phyloP scores from a whole-genome alignment of 306 rosid genomes.

The Cucumis hystrix region DNA sequence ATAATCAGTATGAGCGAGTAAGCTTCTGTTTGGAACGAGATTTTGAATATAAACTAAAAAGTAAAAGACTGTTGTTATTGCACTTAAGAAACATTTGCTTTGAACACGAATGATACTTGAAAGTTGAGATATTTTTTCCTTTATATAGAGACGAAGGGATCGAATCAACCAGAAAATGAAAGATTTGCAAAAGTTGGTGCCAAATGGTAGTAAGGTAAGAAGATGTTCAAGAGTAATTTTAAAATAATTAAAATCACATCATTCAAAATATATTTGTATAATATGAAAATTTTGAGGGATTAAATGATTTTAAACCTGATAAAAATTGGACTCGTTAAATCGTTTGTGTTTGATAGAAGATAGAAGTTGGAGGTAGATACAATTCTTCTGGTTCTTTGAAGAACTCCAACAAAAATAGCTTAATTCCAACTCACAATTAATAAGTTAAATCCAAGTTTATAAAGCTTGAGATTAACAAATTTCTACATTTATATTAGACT shows the following conservation, averaged over 20 bases:
- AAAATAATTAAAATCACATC: too few species aligned
- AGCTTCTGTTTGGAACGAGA: neutral
- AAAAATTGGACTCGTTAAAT: too few species aligned
- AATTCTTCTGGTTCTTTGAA: neutral
- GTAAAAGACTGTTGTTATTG: too few species aligned
- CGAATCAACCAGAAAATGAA: constrained; percentile 38
- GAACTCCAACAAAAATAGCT: neutral
- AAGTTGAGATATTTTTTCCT: neutral
- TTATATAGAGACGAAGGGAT: constrained; percentile 26
- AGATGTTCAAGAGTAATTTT: too few species aligned
- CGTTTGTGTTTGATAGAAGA: too few species aligned
- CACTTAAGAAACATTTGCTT: too few species aligned
- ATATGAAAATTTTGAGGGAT: too few species aligned
- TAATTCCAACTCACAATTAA: neutral
- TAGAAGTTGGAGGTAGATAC: neutral
- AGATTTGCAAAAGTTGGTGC: constrained; percentile 40
- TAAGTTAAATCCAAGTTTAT: neutral
- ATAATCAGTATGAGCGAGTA: constrained; percentile 39
- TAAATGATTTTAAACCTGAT: too few species aligned
- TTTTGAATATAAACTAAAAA: too few species aligned
- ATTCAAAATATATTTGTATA: too few species aligned
- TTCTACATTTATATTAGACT: neutral
- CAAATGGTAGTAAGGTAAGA: constrained; percentile 32
- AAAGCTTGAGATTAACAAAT: neutral
- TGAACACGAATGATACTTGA: neutral